phyloP scores from a whole-genome alignment of 148 eudicot species.

The Vaccinium macrocarpon region DNA sequence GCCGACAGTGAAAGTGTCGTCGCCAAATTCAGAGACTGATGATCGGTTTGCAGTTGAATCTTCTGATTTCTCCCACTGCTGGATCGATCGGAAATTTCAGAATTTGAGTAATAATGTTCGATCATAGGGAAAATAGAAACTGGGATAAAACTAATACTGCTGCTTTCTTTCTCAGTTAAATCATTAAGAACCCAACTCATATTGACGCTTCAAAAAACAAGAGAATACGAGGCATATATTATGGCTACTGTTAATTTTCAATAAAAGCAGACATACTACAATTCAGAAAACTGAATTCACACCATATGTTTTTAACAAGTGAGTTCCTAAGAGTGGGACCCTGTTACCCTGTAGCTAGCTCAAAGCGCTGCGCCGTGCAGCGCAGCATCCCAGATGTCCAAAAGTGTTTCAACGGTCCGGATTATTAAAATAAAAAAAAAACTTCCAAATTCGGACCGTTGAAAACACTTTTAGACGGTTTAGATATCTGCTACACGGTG shows the following conservation, averaged over 20 bases:
- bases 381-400: too few relatives aligned
- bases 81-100: conserved; percentile 9
- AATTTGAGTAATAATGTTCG: neutral
- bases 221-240: neutral
- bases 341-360: too few relatives aligned
- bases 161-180: neutral
- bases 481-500: too few relatives aligned
- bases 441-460: too few relatives aligned
- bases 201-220: neutral
- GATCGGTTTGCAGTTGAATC: conserved; percentile 33
- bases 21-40: conserved; percentile 60
- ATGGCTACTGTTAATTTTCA: neutral
- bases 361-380: too few relatives aligned
- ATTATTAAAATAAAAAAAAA: too few relatives aligned
- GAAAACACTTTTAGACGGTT: too few relatives aligned
- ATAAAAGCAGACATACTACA: neutral
- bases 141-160: neutral
- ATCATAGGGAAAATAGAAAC: neutral
- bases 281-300: neutral
- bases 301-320: neutral
- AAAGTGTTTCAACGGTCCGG: too few relatives aligned
- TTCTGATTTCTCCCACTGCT: conserved; percentile 33
- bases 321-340: neutral
- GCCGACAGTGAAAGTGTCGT: conserved; percentile 70
- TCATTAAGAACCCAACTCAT: neutral